Base-by-base conservation (phyloP, 208 protist genomes). In the Leishmania lainsoni region DNA sequence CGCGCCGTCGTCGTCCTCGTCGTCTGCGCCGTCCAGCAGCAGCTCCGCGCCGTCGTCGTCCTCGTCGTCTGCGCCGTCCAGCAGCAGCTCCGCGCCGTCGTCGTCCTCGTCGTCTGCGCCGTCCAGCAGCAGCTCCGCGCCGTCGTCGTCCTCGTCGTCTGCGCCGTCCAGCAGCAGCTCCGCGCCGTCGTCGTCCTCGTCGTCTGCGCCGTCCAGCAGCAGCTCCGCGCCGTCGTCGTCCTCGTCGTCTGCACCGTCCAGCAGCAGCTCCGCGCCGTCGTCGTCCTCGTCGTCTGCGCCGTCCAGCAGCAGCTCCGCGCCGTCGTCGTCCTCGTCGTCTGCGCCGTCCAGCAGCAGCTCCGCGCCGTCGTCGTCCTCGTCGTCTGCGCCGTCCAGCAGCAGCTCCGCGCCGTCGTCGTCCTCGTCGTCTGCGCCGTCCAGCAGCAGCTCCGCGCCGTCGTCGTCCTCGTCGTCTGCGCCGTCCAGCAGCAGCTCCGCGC, bases 381-480 rank as follows among this genome's bases (percentile, higher is more conserved):
- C 54, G 20, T 59, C 54, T 59, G 54, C 54, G 54, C 16, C 54
- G 12, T 59, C 5, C 54, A 59, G 54, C 54, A 59, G 8, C 54
- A 20, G 52, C 52, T 59, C 54, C 3, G 54, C 54, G 17, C 54
- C 58, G 58, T 63, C 58, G 58, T 63, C 59, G 59, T 66, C 59
- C 6, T 66, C 59, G 59, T 66, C 59, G 22, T 66, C 59, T 66
- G 59, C 59, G n/a, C 59, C 59, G 59, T 66, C 22, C 61, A 68
- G 61, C 61, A 68, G 61, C 61, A 68, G 61, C 61, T 68, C 61
- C 61, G 61, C 61, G 10, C 61, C 22, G 6, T 51, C 42, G 17
- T 42, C 61, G 26, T 68, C 61, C 0, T 68, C 61, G 5, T 42
- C 61, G 61, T 39, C 35, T 35, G 35, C 35, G 1, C 35, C 35